Evolutionary conservation across 2,329 filamentous ascomycete genomes (phyloP), one percentile per base, ranked within the genome.

Genomic region (Cladophialophora yegresii): DNA sequence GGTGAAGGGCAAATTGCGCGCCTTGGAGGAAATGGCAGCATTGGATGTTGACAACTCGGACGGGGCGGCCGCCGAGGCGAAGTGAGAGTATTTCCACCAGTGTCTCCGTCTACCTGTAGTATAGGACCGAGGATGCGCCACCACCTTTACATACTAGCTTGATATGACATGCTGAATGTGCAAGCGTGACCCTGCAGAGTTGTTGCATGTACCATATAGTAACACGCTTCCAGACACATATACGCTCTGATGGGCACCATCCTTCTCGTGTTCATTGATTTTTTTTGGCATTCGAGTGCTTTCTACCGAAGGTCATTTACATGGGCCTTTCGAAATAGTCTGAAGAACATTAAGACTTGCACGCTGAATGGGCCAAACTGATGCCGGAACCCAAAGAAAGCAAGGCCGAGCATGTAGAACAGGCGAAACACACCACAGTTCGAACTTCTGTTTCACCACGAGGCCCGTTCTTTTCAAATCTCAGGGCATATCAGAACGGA

Each of bases 1-100:
- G 4, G 64, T 70, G 3, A 55, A 70, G 26, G 67, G 73, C 49
- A 67, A 73, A 61, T 66, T 71, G 51, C 51, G 63, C 23, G 51
- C 56, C 13, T 51, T 66, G 32, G 33, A 67, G 40, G 62, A 64
- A 57, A 61, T 66, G 45, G 61, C 71, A 50, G 61, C 64, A 22
- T 57, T 67, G 61, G 63, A 69, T 22, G 60, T 67, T 16, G 51
- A 54, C 23, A 54, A 54, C 28, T 54, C 51, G 4, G 33, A 32
- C 16, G 36, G 36, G 16, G 36, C 36, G 5, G 36, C n/a, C n/a
- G 36, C 36, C 16, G 36, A 43, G 8, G 36, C 36, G 36, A 43
- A 43, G 16, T 43, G 36, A 43, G 16, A 43, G 4, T 43, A 43
- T 43, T 20, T 20, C 36, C n/a, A 43, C 36, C 8, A 3, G 4